Conservation (phyloP, 2,329 filamentous ascomycete species). For the Aspergillus hiratsukae region DNA sequence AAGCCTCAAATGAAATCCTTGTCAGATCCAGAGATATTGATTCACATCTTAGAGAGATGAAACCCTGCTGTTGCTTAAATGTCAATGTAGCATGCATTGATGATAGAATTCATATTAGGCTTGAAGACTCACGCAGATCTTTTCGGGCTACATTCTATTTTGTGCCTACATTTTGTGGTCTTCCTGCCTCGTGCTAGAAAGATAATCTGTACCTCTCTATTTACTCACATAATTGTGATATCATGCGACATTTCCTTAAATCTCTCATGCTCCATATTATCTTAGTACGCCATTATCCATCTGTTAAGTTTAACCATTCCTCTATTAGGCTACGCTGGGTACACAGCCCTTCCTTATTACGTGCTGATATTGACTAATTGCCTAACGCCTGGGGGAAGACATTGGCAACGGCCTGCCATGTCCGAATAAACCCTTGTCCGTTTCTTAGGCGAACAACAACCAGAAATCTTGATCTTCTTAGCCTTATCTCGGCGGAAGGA, state of each 20-base stretch:
- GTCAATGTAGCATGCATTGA: background rate
- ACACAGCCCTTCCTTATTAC: background rate
- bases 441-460: background rate
- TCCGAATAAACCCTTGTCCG: background rate
- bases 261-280: background rate
- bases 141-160: background rate
- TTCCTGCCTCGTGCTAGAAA: too few species aligned
- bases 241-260: background rate
- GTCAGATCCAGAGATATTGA: background rate
- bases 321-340: background rate
- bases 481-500: constrained; percentile 7
- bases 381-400: background rate
- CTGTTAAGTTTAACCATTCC: background rate
- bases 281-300: background rate
- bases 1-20: background rate
- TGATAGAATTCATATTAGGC: background rate
- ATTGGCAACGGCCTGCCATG: background rate
- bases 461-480: constrained; percentile 14
- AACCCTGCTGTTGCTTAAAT: background rate
- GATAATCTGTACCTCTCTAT: background rate
- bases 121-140: background rate
- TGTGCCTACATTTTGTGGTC: background rate
- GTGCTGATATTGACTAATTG: background rate
- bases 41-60: background rate
- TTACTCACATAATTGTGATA: background rate